Percentiles rank a stretch among this genome's conserved stretches.
These are phyloP conservation scores for Amaranthus palmeri DNA, from an alignment of 148 eudicot species.

Conservation along the genomic window DNA sequence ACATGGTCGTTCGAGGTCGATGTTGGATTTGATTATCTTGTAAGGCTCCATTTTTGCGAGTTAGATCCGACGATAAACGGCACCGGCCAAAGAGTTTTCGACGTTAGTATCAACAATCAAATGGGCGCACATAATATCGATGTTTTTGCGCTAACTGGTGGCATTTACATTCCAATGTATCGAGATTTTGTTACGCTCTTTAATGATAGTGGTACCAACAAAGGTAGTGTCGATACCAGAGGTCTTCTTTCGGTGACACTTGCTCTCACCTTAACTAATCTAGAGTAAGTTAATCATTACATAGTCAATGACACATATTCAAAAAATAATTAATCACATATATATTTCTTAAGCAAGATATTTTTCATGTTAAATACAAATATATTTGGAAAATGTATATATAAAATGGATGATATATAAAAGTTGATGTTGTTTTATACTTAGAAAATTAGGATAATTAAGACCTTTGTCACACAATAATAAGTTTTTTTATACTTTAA, in stretches of 20 bases:
- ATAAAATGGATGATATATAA: too few relatives aligned
- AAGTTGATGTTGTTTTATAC: too few relatives aligned
- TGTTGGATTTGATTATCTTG: not conserved
- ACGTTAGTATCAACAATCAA: not conserved
- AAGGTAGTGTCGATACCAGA: too few relatives aligned
- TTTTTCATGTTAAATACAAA: too few relatives aligned
- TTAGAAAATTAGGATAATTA: too few relatives aligned
- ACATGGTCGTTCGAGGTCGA: conserved; percentile 1
- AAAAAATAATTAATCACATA: too few relatives aligned
- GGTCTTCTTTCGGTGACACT: not conserved
- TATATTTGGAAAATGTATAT: too few relatives aligned
- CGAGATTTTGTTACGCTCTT: not conserved
- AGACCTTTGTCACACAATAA: too few relatives aligned
- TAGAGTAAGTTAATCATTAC: not conserved
- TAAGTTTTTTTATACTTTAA: too few relatives aligned
- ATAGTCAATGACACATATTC: too few relatives aligned
- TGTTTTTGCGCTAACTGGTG: not conserved
- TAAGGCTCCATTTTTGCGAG: conserved; percentile 3
- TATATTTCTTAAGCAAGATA: too few relatives aligned
- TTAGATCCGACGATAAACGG: not conserved
- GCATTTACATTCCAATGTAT: not conserved
- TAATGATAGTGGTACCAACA: not conserved
- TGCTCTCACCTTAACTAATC: too few relatives aligned
- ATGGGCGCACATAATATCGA: not conserved
- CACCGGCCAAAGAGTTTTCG: not conserved